Evolutionary conservation across 1,284 basidiomycete genomes (phyloP).

Genomic region (Schizopora paradoxa): DNA sequence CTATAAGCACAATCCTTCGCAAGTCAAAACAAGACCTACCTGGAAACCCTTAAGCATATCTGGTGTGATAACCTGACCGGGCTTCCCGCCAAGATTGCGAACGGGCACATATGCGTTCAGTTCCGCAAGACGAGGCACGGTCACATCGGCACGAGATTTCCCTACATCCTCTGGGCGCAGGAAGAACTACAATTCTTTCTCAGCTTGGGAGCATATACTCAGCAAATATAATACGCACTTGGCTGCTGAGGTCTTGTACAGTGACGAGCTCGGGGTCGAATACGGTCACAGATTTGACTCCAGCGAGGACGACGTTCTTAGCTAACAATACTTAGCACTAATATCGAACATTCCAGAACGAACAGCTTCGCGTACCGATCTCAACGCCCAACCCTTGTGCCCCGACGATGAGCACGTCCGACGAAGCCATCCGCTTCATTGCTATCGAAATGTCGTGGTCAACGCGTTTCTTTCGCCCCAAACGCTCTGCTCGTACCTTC

Average conservation of each 20-base stretch:
- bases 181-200: conserved; percentile 70
- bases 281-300: conserved; percentile 96
- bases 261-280: conserved; percentile 90
- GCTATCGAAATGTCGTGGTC: conserved; percentile 45
- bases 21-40: conserved; percentile 42
- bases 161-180: conserved; percentile 86
- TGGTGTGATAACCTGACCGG: conserved; percentile 70
- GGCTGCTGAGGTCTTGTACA: conserved; percentile 87
- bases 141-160: conserved; percentile 81
- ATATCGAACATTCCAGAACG: conserved; percentile 1
- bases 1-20: conserved; percentile 4
- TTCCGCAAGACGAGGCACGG: conserved; percentile 88
- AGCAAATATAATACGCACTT: conserved; percentile 33
- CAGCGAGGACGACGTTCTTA: conserved; percentile 94
- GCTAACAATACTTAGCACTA: conserved; percentile 43
- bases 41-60: conserved; percentile 86
- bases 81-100: conserved; percentile 63
- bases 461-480: conserved; percentile 11
- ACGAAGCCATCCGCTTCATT: conserved; percentile 98
- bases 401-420: conserved; percentile 94
- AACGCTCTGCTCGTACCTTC: conserved; percentile 59
- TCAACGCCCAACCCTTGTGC: conserved; percentile 93
- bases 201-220: conserved; percentile 10
- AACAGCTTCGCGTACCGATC: conserved; percentile 60
- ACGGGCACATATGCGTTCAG: conserved; percentile 97